Evolutionary conservation across 1,284 basidiomycete genomes (phyloP).

Genomic region (Melampsora americana): DNA sequence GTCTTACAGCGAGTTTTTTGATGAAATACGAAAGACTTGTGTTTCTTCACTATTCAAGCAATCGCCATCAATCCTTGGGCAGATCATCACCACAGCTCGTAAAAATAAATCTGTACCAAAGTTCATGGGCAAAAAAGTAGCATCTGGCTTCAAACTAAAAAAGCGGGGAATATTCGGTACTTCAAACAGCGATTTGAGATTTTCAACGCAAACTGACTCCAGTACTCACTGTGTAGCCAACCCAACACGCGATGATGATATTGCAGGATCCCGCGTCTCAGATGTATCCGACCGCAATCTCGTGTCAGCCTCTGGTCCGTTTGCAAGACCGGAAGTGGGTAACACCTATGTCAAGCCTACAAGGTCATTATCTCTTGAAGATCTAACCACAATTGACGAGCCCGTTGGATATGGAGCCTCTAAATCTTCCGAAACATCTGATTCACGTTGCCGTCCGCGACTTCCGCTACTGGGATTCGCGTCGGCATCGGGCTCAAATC

Average conservation of each 20-base stretch:
- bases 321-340: too few relatives aligned
- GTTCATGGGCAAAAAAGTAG: conserved; percentile 40
- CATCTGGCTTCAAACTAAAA: conserved; percentile 44
- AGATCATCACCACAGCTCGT: conserved; percentile 44
- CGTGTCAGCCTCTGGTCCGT: too few relatives aligned
- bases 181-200: neutral
- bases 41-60: conserved; percentile 43
- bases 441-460: neutral
- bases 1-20: conserved; percentile 45
- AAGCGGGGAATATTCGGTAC: conserved; percentile 34
- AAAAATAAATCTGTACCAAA: conserved; percentile 44
- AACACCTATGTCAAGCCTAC: too few relatives aligned
- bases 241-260: too few relatives aligned
- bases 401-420: neutral
- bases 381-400: too few relatives aligned
- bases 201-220: neutral
- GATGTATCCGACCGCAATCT: too few relatives aligned
- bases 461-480: neutral
- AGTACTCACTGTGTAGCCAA: neutral
- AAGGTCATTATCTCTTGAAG: too few relatives aligned
- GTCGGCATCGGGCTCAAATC: neutral
- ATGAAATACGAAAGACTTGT: conserved; percentile 44
- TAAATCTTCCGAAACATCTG: neutral
- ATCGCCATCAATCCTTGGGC: conserved; percentile 43
- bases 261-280: too few relatives aligned